Conservation (phyloP, 139 green algal species). For the Trebouxia sp. region DNA sequence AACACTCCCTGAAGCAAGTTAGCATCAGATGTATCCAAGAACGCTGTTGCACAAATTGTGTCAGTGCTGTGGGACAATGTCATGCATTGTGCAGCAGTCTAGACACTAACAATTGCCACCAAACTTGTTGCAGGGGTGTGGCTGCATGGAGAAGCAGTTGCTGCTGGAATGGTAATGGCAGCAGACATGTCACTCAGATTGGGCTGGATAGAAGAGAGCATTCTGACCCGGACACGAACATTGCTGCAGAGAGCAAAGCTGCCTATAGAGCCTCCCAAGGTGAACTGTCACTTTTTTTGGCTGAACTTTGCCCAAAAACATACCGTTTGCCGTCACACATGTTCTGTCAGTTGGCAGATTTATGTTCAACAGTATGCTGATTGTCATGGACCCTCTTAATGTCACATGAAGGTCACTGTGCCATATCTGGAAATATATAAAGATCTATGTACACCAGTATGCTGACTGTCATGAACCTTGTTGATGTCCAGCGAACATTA, state of each 20-base stretch:
- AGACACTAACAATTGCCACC: not conserved
- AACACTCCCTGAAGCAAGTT: not conserved
- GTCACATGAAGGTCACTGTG: too few species aligned
- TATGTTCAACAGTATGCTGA: too few species aligned
- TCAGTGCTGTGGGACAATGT: not conserved
- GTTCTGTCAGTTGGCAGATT: not conserved
- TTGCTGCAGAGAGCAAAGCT: slow-evolving; percentile 76
- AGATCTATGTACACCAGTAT: too few species aligned
- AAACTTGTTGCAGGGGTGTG: slow-evolving; percentile 58
- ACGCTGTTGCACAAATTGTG: not conserved
- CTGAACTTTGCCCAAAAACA: not conserved
- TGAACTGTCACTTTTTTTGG: not conserved
- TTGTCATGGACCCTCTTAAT: too few species aligned
- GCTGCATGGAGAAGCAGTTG: slow-evolving; percentile 96
- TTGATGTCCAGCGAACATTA: too few species aligned
- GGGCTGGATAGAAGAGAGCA: slow-evolving; percentile 88
- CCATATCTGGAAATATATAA: too few species aligned
- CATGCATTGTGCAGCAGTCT: not conserved
- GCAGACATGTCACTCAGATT: slow-evolving; percentile 88
- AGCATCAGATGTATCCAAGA: not conserved
- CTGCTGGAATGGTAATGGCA: slow-evolving; percentile 93
- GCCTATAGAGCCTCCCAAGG: slow-evolving; percentile 65
- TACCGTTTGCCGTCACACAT: not conserved
- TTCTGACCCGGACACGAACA: slow-evolving; percentile 66
- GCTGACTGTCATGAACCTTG: too few species aligned